Conservation (phyloP, 495 filamentous ascomycete species). For the Trichocladium uniseriatum region DNA sequence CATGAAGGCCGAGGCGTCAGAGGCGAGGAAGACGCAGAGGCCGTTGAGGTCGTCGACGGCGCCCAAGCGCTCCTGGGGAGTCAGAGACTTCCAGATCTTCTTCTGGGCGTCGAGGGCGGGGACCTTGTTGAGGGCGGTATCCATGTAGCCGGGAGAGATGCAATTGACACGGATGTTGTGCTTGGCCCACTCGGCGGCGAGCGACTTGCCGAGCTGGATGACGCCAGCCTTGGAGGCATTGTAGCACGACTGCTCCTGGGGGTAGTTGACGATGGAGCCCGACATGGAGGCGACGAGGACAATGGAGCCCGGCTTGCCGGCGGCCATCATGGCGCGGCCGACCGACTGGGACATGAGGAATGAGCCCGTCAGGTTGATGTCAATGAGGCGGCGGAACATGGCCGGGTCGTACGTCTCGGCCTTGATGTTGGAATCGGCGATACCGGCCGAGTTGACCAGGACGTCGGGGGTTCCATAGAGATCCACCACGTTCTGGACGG, state of each 20-base stretch:
- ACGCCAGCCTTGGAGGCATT: constrained; percentile 75
- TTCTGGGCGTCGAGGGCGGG: constrained; percentile 67
- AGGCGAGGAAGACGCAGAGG: constrained; percentile 67
- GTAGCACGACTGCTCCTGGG: constrained; percentile 70
- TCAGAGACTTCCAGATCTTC: constrained; percentile 66
- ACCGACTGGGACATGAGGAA: constrained; percentile 59
- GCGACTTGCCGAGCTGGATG: constrained; percentile 63
- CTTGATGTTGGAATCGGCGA: constrained; percentile 58
- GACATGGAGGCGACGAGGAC: constrained; percentile 71
- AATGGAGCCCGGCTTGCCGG: constrained; percentile 57
- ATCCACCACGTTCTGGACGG: constrained; percentile 50
- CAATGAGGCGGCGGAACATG: constrained; percentile 63
- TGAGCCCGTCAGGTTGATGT: constrained; percentile 67
- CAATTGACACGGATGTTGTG: constrained; percentile 67
- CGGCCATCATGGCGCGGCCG: constrained; percentile 55
- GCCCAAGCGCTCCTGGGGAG: constrained; percentile 65
- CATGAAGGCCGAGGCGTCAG: constrained; percentile 65
- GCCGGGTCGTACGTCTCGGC: constrained; percentile 49
- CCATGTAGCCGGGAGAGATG: constrained; percentile 75
- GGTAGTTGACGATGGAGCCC: constrained; percentile 68
- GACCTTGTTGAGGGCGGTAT: constrained; percentile 65
- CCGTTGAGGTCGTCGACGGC: constrained; percentile 68
- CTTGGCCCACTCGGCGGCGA: constrained; percentile 73
- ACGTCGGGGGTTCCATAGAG: constrained; percentile 60
- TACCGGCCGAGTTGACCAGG: constrained; percentile 74